Conservation (phyloP, 371 early-diverging fungal species). For the Syncephalastrum racemosum region DNA sequence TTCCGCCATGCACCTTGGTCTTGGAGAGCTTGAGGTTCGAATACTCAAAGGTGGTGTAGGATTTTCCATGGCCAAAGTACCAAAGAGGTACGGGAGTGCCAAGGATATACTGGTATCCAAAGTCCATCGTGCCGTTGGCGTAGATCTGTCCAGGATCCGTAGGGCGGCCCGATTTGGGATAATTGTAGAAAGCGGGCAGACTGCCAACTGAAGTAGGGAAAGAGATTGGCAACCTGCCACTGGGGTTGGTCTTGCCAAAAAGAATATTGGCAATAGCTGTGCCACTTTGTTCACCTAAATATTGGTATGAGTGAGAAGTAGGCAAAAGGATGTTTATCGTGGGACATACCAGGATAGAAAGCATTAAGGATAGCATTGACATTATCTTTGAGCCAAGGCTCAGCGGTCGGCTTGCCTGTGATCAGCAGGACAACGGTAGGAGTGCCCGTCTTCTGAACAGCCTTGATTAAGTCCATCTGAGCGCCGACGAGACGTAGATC, state of each 20-base stretch:
- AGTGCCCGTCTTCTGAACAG: conserved; percentile 30
- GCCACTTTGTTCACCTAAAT: conserved; percentile 39
- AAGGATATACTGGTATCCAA: conserved; percentile 23
- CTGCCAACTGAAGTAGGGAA: conserved; percentile 25
- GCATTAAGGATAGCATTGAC: conserved; percentile 40
- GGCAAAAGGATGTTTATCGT: background rate
- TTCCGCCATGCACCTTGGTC: conserved; percentile 11
- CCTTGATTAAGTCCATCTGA: conserved; percentile 29
- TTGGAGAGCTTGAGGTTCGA: conserved; percentile 16
- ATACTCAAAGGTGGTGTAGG: conserved; percentile 52
- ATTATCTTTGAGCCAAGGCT: conserved; percentile 49
- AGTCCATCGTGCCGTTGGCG: conserved; percentile 19
- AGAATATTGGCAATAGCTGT: conserved; percentile 47
- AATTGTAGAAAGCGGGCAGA: conserved; percentile 25
- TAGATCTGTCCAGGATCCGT: conserved; percentile 15
- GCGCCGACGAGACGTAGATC: conserved; percentile 22
- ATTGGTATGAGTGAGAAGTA: too few relatives aligned
- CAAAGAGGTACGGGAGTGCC: conserved; percentile 34
- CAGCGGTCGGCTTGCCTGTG: conserved; percentile 27
- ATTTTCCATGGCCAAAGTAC: conserved; percentile 55
- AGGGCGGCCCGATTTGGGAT: conserved; percentile 20
- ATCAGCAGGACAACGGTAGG: conserved; percentile 46
- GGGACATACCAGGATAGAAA: conserved; percentile 32
- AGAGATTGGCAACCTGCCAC: conserved; percentile 41
- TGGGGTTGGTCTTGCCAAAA: conserved; percentile 54